A percentile compares a stretch with the other conserved stretches of the same genome.
Conservation (phyloP, 345 rosid genomes). For the Bruguiera sexangula region DNA sequence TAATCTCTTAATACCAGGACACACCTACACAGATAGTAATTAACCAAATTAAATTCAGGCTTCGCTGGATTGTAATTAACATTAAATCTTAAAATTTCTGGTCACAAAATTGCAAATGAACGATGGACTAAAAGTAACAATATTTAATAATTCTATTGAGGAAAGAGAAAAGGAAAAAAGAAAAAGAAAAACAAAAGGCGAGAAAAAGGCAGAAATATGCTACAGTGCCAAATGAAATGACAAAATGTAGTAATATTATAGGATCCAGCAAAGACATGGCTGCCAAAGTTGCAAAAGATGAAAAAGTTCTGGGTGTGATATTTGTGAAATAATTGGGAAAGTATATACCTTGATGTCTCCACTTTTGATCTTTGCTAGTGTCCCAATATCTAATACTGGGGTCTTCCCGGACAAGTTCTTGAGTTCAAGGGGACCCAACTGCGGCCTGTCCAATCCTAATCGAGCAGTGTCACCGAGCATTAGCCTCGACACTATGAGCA, state of each 20-base stretch:
- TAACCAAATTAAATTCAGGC: background rate
- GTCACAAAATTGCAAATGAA: background rate
- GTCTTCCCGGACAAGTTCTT: slow-evolving; percentile 72
- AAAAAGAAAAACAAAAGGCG: background rate
- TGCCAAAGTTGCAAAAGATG: background rate
- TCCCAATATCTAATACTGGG: slow-evolving; percentile 81
- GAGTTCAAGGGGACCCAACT: slow-evolving; percentile 73
- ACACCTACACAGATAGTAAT: slow-evolving; percentile 39
- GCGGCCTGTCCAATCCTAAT: slow-evolving; percentile 65
- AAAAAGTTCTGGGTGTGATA: background rate
- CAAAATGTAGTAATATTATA: no score
- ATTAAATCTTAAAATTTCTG: no score
- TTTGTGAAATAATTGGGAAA: background rate
- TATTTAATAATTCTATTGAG: background rate
- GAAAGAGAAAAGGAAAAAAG: background rate
- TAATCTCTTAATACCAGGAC: slow-evolving; percentile 54
- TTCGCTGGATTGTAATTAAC: no score
- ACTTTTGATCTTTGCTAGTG: slow-evolving; percentile 65
- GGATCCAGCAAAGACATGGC: slow-evolving; percentile 3
- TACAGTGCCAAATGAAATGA: background rate
- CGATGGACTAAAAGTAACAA: background rate
- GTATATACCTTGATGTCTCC: slow-evolving; percentile 69
- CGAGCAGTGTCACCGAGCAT: slow-evolving; percentile 63
- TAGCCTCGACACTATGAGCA: slow-evolving; percentile 54
- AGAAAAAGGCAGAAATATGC: slow-evolving; percentile 15